Percentiles rank a stretch among this genome's conserved stretches.
Conservation (phyloP, 148 eudicot species). For the Fagopyrum esculentum region DNA sequence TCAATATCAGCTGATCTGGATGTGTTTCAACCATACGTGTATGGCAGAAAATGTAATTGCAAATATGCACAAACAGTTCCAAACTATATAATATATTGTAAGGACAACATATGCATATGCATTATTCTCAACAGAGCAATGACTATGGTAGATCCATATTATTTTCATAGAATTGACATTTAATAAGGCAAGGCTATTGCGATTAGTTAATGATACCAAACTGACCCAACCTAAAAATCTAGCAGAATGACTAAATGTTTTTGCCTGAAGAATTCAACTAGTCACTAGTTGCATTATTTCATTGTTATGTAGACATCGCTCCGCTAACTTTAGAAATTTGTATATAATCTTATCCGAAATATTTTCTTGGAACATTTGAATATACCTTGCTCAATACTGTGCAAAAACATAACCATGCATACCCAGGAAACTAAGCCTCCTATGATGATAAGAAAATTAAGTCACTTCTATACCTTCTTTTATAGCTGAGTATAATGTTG, state of each 20-base stretch:
- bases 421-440: not conserved
- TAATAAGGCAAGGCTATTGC: not conserved
- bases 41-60: not conserved
- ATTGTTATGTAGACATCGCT: not conserved
- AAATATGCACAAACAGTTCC: not conserved
- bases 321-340: not conserved
- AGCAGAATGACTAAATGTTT: not conserved
- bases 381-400: not conserved
- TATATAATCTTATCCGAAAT: not conserved
- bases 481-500: not conserved
- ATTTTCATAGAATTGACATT: not conserved
- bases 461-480: not conserved
- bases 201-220: not conserved
- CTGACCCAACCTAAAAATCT: not conserved
- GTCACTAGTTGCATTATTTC: not conserved
- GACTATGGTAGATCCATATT: not conserved
- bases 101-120: not conserved
- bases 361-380: not conserved
- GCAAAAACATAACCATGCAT: no score
- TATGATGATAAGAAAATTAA: no score
- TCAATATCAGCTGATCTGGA: not conserved
- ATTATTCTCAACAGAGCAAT: not conserved
- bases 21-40: not conserved
- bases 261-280: not conserved
- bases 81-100: not conserved